A percentile compares a stretch with the other conserved stretches of the same genome.
Conservation (phyloP, 129 eudicot species). For the Artemisia tridentata region DNA sequence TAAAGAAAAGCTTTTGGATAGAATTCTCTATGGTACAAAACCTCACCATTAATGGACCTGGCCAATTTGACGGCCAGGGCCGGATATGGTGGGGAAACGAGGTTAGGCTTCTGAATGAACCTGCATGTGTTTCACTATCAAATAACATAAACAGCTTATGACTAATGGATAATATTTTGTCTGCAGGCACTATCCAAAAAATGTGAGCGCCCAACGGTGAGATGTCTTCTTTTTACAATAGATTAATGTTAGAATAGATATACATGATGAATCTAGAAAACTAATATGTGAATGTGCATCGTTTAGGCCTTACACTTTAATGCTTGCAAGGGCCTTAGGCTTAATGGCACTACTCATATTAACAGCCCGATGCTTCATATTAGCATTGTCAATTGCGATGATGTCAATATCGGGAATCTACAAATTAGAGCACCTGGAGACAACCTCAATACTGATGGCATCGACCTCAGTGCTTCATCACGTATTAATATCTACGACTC, state of each 20-base stretch:
- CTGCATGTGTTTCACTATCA: neutral
- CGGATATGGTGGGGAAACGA: neutral
- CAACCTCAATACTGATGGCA: conserved; percentile 48
- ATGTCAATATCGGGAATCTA: conserved; percentile 16
- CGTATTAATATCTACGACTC: conserved; percentile 27
- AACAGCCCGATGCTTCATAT: conserved; percentile 39
- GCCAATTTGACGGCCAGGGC: conserved; percentile 9
- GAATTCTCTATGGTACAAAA: neutral
- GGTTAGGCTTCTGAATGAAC: neutral
- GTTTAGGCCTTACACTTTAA: conserved; percentile 41
- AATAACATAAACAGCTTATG: neutral
- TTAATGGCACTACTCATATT: conserved; percentile 30
- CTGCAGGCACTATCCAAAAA: neutral
- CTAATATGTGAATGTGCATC: neutral
- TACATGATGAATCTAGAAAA: neutral
- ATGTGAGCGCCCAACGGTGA: conserved; percentile 5
- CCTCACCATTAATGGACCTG: conserved; percentile 12
- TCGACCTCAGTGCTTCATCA: conserved; percentile 31
- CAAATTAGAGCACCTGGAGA: conserved; percentile 32
- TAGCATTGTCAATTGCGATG: conserved; percentile 16
- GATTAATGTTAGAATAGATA: too few species aligned
- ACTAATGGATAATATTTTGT: neutral
- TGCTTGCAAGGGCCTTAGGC: conserved; percentile 31
- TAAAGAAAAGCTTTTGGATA: neutral
- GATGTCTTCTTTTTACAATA: neutral